Conservation (phyloP, 495 filamentous ascomycete species). For the Hypoxylon perforatum region DNA sequence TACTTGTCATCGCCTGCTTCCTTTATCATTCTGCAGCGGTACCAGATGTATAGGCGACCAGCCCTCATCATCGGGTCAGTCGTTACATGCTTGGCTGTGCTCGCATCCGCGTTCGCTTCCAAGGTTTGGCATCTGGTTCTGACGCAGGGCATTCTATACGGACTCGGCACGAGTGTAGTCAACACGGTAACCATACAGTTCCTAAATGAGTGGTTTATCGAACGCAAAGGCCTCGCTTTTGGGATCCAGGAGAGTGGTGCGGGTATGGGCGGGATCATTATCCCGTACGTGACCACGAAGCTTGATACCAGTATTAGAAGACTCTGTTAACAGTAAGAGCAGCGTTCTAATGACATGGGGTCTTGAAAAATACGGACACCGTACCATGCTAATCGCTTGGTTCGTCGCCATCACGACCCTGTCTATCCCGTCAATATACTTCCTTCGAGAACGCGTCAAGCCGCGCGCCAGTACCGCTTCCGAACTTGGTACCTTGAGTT, state of each 20-base stretch:
- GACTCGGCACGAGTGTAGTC: conserved; percentile 59
- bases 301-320: conserved; percentile 24
- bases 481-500: conserved; percentile 55
- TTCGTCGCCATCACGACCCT: conserved; percentile 58
- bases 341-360: conserved; percentile 58
- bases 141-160: conserved; percentile 68
- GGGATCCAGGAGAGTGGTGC: conserved; percentile 66
- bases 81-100: conserved; percentile 54
- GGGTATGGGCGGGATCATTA: conserved; percentile 50
- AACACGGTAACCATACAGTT: conserved; percentile 63
- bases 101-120: conserved; percentile 59
- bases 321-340: conserved; percentile 37
- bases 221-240: conserved; percentile 64
- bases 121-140: conserved; percentile 61
- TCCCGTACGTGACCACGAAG: conserved; percentile 48
- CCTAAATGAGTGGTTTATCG: conserved; percentile 68
- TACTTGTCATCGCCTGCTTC: conserved; percentile 60
- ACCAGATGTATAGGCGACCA: conserved; percentile 44
- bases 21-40: conserved; percentile 49
- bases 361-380: conserved; percentile 65
- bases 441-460: conserved; percentile 68
- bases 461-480: conserved; percentile 46
- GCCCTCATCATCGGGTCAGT: conserved; percentile 52
- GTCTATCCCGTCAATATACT: conserved; percentile 65
- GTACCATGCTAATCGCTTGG: conserved; percentile 65